Evolutionary conservation across 2,329 filamentous ascomycete species (phyloP).

Genomic region (Epichloe gansuensis): DNA sequence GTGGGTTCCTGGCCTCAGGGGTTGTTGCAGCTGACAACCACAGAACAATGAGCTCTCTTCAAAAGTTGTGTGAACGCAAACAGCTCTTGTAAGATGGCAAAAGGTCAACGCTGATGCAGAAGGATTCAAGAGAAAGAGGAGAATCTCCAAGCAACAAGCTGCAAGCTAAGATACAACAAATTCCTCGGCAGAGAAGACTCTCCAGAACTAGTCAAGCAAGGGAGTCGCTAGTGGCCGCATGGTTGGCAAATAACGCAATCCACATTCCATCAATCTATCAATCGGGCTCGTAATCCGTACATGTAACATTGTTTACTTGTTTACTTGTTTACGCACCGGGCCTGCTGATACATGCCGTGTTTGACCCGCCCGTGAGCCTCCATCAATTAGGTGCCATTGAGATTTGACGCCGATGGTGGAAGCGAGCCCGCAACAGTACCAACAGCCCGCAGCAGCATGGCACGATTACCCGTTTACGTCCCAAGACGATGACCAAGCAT

Average conservation of each 20-base stretch:
- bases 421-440: not conserved
- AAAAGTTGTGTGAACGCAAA: not conserved
- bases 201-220: not conserved
- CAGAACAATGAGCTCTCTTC: not conserved
- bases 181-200: not conserved
- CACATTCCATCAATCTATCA: not conserved
- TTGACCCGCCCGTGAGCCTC: not conserved
- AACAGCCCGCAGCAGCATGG: not conserved
- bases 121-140: not conserved
- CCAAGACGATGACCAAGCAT: not conserved
- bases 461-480: not conserved
- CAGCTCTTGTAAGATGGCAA: not conserved
- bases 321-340: not conserved
- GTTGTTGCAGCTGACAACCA: not conserved
- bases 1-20: not conserved
- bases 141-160: not conserved
- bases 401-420: not conserved
- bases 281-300: not conserved
- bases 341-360: constrained; percentile 4
- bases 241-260: not conserved
- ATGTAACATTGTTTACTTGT: not conserved
- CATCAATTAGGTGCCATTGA: not conserved
- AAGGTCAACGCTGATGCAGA: not conserved
- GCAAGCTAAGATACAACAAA: not conserved
- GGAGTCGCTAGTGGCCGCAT: not conserved